These are phyloP conservation scores for Crithidia brevicula DNA, from an alignment of 208 protist genomes.

Conservation along the genomic window DNA sequence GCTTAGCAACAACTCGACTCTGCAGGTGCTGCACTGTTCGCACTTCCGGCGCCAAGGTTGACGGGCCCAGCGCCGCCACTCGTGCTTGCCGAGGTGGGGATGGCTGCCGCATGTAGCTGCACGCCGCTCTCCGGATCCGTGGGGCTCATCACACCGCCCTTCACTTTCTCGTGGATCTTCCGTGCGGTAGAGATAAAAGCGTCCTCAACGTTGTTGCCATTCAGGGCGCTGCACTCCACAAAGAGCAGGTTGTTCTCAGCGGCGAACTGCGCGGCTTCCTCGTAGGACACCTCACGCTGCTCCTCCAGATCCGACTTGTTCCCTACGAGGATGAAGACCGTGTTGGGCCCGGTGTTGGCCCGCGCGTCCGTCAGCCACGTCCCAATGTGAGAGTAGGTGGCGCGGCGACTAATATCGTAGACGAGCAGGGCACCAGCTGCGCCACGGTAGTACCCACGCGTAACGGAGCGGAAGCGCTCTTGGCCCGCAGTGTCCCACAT, in stretches of 20 bases:
- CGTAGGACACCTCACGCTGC: constrained; percentile 95
- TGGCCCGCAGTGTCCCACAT: constrained; percentile 97
- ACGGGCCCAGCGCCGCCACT: constrained; percentile 16
- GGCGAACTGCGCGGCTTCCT: constrained; percentile 96
- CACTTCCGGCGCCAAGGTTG: constrained; percentile 7
- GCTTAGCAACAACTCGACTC: constrained; percentile 23
- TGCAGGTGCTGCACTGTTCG: constrained; percentile 1
- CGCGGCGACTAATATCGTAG: constrained; percentile 94
- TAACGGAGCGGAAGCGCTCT: constrained; percentile 93
- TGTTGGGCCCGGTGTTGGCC: constrained; percentile 84
- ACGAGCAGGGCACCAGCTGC: constrained; percentile 96
- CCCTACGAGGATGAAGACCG: constrained; percentile 92
- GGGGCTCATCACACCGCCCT: constrained; percentile 90
- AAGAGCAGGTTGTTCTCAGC: constrained; percentile 96
- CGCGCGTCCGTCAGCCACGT: constrained; percentile 97
- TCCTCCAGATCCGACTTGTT: constrained; percentile 97
- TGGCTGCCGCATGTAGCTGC: constrained; percentile 68
- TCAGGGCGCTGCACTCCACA: constrained; percentile 94
- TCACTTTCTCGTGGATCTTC: constrained; percentile 95
- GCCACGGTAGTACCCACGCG: constrained; percentile 96
- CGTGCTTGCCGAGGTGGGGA: constrained; percentile 28
- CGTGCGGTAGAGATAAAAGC: constrained; percentile 93
- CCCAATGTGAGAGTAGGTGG: constrained; percentile 86
- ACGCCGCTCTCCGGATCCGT: constrained; percentile 81
- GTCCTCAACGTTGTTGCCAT: constrained; percentile 94